Evolutionary conservation across 1,284 basidiomycete species (phyloP), one percentile per base, ranked within the genome.

Genomic region (Ustilago sp.): DNA sequence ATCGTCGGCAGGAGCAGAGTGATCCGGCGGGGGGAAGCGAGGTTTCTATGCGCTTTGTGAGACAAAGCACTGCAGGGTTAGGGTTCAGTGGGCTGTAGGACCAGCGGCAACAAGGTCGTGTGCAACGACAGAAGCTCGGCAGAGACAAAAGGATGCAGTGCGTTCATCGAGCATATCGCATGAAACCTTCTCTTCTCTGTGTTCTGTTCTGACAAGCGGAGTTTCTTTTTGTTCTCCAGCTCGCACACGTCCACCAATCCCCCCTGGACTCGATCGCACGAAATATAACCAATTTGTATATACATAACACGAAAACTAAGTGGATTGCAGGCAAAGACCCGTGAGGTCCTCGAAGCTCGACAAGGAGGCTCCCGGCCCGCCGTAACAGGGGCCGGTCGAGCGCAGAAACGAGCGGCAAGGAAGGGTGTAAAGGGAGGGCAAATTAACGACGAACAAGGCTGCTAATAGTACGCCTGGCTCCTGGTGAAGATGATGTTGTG

Each of bases 131-230:
- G 43, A 45, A 45, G 11, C 43, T 36, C 51, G 9, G 35, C n/a
- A 55, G 36, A 38, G 19, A 41, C 35, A 55, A 31, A 6, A 50
- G 23, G 36, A 52, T 52, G 52, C 35, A 32, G 52, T 54, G 48
- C 23, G 48, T 32, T 50, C 48, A 50, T 50, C 48, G 48, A 50
- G 48, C 52, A 38, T 54, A 6, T n/a, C 28, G 15, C 48, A 52
- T 41, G 48, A 52, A 35, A 32, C 50, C 32, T 35, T 4, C n/a
- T 39, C 39, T 50, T 60, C 43, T 39, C 32, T n/a, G 3, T 19
- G 8, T 23, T 31, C 39, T 32, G 19, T 56, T 48, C 47, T 23
- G 53, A 63, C 61, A 63, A 34, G 43, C 61, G 61, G 61, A 63
- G 61, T 63, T 56, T 50, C 28, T 48, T 55, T 50, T 6, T 41